Evolutionary conservation across 139 green algal species (phyloP).

Genomic region (Edaphochlamys debaryana): DNA sequence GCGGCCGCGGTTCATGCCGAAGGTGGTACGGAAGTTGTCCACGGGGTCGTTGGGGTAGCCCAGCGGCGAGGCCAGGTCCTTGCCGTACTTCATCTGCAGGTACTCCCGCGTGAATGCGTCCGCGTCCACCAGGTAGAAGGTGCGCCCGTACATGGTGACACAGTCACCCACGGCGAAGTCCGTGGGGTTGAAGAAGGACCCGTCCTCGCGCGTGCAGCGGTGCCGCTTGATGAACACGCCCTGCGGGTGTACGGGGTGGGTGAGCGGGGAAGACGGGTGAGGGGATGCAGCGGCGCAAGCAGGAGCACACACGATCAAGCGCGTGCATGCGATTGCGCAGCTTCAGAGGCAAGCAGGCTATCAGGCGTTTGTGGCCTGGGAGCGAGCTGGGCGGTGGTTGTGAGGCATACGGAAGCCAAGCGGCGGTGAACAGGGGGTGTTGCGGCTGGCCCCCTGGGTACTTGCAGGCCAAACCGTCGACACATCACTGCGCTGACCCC

Average conservation of each 20-base stretch:
- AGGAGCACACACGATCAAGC: too few species aligned
- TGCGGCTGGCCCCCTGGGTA: too few species aligned
- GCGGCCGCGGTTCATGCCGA: conserved; percentile 53
- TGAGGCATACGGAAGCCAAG: too few species aligned
- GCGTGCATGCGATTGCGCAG: neutral
- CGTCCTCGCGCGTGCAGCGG: conserved; percentile 70
- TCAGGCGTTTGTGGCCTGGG: too few species aligned
- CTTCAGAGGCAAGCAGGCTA: too few species aligned
- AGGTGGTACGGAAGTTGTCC: conserved; percentile 59
- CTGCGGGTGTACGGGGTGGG: conserved; percentile 51
- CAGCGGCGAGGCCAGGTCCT: conserved; percentile 51
- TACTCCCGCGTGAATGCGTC: conserved; percentile 85
- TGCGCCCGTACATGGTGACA: conserved; percentile 81
- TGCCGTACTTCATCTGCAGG: conserved; percentile 44
- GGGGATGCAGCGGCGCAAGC: too few species aligned
- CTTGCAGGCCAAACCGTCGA: too few species aligned
- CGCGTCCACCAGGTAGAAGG: conserved; percentile 80
- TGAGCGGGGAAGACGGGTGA: too few species aligned
- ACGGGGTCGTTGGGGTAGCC: conserved; percentile 74
- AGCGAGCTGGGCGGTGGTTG: too few species aligned
- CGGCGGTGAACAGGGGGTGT: too few species aligned
- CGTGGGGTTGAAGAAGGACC: conserved; percentile 50
- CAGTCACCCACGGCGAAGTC: conserved; percentile 83
- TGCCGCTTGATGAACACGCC: conserved; percentile 89
- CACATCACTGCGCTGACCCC: too few species aligned